Conservation (phyloP, 345 rosid species). For the Arabis hirsuta region DNA sequence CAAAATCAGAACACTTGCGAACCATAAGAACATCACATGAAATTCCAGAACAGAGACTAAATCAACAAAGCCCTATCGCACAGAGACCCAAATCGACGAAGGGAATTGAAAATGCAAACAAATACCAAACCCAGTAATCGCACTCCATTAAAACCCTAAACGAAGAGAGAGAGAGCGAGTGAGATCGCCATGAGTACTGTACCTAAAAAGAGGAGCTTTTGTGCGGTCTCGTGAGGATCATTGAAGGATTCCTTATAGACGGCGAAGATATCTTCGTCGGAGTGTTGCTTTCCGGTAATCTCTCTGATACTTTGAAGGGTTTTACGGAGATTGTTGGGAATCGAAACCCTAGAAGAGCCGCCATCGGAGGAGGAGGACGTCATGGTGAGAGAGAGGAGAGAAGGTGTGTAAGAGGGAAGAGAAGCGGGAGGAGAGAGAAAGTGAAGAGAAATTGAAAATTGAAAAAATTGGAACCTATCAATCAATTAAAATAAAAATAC, state of each 20-base stretch:
- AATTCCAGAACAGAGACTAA: not conserved
- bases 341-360: slow-evolving; percentile 61
- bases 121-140: not conserved
- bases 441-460: not conserved
- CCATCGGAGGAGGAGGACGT: slow-evolving; percentile 50
- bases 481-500: too few relatives aligned
- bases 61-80: slow-evolving; percentile 27
- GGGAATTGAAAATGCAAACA: not conserved
- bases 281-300: slow-evolving; percentile 75
- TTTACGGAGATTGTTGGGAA: slow-evolving; percentile 57
- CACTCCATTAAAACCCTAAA: not conserved
- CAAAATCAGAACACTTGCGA: not conserved
- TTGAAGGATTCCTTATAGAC: slow-evolving; percentile 68
- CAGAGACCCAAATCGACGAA: slow-evolving; percentile 2
- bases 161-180: not conserved
- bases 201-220: slow-evolving; percentile 84
- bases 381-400: slow-evolving; percentile 42
- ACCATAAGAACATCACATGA: slow-evolving; percentile 12
- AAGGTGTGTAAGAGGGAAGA: slow-evolving; percentile 6
- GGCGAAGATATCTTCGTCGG: slow-evolving; percentile 79
- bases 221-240: slow-evolving; percentile 88
- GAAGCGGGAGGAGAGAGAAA: slow-evolving; percentile 20
- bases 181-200: not conserved
- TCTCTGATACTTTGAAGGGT: slow-evolving; percentile 74
- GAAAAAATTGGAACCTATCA: not conserved